A percentile compares a stretch with the other conserved stretches of the same genome.
Evolutionary conservation across 495 filamentous ascomycete genomes (phyloP).

Genomic region (Cercophora newfieldiana): DNA sequence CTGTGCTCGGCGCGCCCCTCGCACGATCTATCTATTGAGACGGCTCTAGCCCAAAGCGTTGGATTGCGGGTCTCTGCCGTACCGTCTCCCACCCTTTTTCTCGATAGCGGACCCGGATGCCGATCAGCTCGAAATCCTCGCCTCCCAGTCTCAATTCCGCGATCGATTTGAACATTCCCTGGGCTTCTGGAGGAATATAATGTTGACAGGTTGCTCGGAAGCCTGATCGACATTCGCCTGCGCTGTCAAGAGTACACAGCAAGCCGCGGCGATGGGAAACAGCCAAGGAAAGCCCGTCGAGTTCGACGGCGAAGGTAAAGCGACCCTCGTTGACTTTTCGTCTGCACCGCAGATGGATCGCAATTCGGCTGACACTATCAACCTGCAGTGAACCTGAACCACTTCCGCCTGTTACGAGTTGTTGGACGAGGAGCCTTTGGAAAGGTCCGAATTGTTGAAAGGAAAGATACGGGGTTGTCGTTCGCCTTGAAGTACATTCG

Average conservation of each 20-base stretch:
- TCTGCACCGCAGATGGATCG: background rate
- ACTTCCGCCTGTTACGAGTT: constrained; percentile 91
- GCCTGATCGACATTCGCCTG: constrained; percentile 15
- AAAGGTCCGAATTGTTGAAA: constrained; percentile 96
- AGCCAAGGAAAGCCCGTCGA: constrained; percentile 89
- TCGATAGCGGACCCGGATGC: constrained; percentile 1
- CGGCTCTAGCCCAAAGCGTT: constrained; percentile 1
- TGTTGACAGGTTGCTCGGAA: constrained; percentile 15
- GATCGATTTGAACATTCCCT: background rate
- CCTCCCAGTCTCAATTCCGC: constrained; percentile 1
- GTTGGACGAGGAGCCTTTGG: constrained; percentile 98
- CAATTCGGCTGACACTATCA: background rate
- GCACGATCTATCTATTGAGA: constrained; percentile 10
- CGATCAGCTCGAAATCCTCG: constrained; percentile 3
- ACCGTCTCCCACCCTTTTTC: background rate
- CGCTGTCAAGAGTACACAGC: background rate
- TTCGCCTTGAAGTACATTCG: constrained; percentile 98
- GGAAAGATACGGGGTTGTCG: constrained; percentile 86
- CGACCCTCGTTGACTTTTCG: constrained; percentile 5
- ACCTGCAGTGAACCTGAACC: constrained; percentile 84
- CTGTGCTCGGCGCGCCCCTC: constrained; percentile 3
- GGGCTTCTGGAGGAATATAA: constrained; percentile 13
- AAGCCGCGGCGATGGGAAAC: constrained; percentile 74
- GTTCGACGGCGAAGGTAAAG: constrained; percentile 87
- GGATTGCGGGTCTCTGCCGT: constrained; percentile 6